Evolutionary conservation across 441 rosid genomes (phyloP), one percentile per base, ranked within the genome.

Genomic region (Monsonia emarginata): DNA sequence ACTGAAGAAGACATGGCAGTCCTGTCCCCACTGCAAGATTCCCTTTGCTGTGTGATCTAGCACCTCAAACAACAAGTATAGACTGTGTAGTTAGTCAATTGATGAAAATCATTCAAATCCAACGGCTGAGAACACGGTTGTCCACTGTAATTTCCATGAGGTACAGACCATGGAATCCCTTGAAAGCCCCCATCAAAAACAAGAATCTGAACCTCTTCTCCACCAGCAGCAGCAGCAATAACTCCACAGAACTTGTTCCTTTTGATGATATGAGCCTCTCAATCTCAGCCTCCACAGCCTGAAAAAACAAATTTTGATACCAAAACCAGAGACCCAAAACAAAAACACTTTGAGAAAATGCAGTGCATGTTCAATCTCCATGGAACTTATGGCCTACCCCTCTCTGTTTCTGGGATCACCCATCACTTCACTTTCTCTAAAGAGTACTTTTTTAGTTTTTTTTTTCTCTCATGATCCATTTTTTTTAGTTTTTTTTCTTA

Each of bases 331-430:
- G 3, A 19, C 26, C 48, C 18, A 60, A 62, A 65, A 46, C 22
- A 24, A 48, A 18, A 1, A 42, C 5, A n/a, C 24, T 18, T 5
- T 16, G 25, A 48, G 57, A 64, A 67, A 69, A 78, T 85, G 86
- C 75, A 77, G 68, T 72, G 85, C 42, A 78, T 83, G 78, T 11
- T 71, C 14, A 85, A 75, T 68, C 80, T 79, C 42, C 75, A 69
- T 52, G 82, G 83, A 48, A 64, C 40, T 71, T 80, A 73, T 72
- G 90, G 90, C 73, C 77, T 82, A 58, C 88, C 88, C 54, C 79
- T 86, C 31, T 82, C 80, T 69, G 76, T 78, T 70, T 73, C 78
- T 73, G 86, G 84, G 76, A 73, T 82, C 77, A 65, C 79, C 58
- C 83, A 76, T 26, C 79, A 66, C 22, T 22, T 73, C 62, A 16